Evolutionary conservation across 441 rosid genomes (phyloP), one percentile per base, ranked within the genome.

Genomic region (Pelargonium cotyledonis): DNA sequence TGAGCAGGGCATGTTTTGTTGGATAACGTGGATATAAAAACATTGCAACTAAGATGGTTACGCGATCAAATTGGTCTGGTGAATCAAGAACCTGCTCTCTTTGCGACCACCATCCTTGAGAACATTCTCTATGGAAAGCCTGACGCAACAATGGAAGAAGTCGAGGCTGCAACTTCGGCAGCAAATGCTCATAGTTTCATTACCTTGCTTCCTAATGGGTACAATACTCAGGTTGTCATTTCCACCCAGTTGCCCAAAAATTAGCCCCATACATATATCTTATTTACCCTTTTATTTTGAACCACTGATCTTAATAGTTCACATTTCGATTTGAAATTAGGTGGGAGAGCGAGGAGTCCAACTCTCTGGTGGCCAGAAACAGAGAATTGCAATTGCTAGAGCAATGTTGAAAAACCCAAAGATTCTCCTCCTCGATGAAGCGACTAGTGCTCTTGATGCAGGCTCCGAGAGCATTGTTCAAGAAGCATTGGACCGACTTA

Each of bases 321-420:
- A 31, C 38, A 31, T 31, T 31, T 31, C 38, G 38, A 31, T 31
- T 31, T 31, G 2, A 90, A 91, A 16, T 81, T 90, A 43, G 90
- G 95, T 86, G 0, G 92, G 97, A 0, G 96, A 90, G 73, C 90
- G 84, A 61, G 97, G 92, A 62, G 84, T 84, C 65, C 90, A 85
- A 49, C 73, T 90, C 9, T 92, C 97, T 1, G 89, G 96, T 0
- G 97, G 97, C 47, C 94, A 89, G 71, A 91, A 91, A 70, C 94
- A 89, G 76, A 84, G 97, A 70, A 77, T 91, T 49, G 96, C 96
- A 8, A 86, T 91, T 16, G 92, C 97, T 0, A 88, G 96, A 77
- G 97, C 96, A 8, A 85, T 89, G 15, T 31, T 89, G 2, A 91
- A 88, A 67, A 79, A 89, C 40, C 97, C 92, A 0, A 68, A 85